Evolutionary conservation across 768 basidiomycete species (phyloP), one percentile per base, ranked within the genome.

Genomic region (Russula abietina): DNA sequence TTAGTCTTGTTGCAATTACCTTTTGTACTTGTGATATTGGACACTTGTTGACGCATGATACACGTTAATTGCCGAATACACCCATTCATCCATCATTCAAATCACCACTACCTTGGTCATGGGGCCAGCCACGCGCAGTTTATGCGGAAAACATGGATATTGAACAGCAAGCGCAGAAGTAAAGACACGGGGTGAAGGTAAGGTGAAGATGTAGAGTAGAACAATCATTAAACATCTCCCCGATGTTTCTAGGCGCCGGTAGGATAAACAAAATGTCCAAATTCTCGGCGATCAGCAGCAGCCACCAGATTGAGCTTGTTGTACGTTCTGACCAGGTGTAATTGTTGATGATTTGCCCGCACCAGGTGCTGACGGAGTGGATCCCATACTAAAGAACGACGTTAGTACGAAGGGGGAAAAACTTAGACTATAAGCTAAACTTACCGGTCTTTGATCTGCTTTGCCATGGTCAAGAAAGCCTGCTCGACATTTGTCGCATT

Each of bases 401-500:
- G 28, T 61, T 39, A 55, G 55, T 19, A 24, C 38, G 11, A 36
- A n/a, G 52, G 16, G 14, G 46, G 2, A 36, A 22, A 9, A n/a
- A 17, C 22, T 28, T 24, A 24, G 9, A 14, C 17, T 41, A 39
- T 8, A 36, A 12, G 36, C 36, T 36, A 24, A 32, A 67, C 83
- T 36, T 70, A 89, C 91, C 91, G 85, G 75, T 93, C 91, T 74
- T 93, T 93, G 73, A 93, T 93, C 76, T 93, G 91, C 80, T 96
- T 91, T 4, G 97, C 95, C 84, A 99, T 92, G 33, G 94, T 95
- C 81, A 98, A 87, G 85, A 99, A 99, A 6, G 97, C 95, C 76
- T 99, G 93, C 75, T 99, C 97, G 64, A 99, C 97, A 70, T 97
- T 97, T 65, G 94, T 95, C 57, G 95, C 93, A 70, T 91, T 93